Evolutionary conservation across 176 grass and related monocot genomes (phyloP), one percentile per base, ranked within the genome.

Genomic region (Pontederia crassipes): DNA sequence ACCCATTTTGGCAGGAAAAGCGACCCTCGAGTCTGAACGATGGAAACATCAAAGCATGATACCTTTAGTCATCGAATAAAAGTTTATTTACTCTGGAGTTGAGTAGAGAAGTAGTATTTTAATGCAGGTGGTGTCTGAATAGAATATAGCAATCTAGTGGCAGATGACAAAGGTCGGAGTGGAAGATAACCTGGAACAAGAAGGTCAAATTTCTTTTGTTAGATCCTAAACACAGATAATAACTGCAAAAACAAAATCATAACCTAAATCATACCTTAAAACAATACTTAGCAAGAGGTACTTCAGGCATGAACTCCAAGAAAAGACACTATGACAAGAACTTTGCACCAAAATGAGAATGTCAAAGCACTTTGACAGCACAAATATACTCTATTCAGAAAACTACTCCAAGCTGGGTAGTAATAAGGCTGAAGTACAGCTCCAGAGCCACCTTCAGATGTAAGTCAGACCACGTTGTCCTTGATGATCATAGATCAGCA

Each of bases 331-430:
- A 78, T 35, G 29, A 35, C 70, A 81, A 75, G 62, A 17, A 73
- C 52, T 11, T 52, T 70, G 55, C 59, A 76, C 77, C 75, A 79
- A 81, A 13, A 61, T 52, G 9, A 79, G 76, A 73, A 61, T 83
- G 80, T 77, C 12, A 3, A 48, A 78, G 59, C 46, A 72, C 69
- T 72, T 74, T 20, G 67, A 58, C 60, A 83, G 67, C 52, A 79
- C 79, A 50, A 80, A 64, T 72, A 75, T 70, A 85, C 82, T 76
- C 82, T 82, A 77, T 69, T 84, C 79, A 70, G 81, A 65, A 63
- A 76, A 64, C 59, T 57, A 65, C 65, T 72, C 72, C 27, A 55
- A 73, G 50, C 64, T 62, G 32, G 52, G 4, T 64, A 1, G 17
- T 71, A 79, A 66, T 79, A 52, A 59, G 61, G 17, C 52, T 54